phyloP scores from a whole-genome alignment of 176 grass and related monocot species.

The Ensete glaucum region DNA sequence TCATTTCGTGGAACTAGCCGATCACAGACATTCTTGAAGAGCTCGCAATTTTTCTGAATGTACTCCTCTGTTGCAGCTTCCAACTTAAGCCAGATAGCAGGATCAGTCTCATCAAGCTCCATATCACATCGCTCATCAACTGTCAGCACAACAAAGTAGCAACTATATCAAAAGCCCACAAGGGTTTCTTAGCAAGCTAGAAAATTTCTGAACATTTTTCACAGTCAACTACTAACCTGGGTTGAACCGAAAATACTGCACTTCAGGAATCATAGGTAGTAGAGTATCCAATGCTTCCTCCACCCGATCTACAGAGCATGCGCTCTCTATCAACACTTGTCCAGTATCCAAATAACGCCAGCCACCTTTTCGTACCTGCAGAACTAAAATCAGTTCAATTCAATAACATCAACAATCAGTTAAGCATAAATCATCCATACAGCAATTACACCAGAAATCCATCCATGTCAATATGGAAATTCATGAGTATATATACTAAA shows the following conservation, averaged over 20 bases:
- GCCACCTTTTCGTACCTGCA: constrained; percentile 85
- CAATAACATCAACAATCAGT: not conserved
- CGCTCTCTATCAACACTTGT: constrained; percentile 94
- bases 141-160: constrained; percentile 26
- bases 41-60: constrained; percentile 61
- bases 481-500: not conserved
- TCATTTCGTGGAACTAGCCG: constrained; percentile 55
- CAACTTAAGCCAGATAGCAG: constrained; percentile 82
- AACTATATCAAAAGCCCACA: not conserved
- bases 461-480: not conserved
- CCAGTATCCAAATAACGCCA: constrained; percentile 98
- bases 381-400: not conserved
- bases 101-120: constrained; percentile 98
- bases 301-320: constrained; percentile 91
- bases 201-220: constrained; percentile 1
- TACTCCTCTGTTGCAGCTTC: constrained; percentile 91
- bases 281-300: constrained; percentile 91
- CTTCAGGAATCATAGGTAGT: constrained; percentile 91
- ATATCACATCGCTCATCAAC: constrained; percentile 97
- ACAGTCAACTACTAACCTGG: constrained; percentile 50
- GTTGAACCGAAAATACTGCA: constrained; percentile 95
- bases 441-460: not conserved
- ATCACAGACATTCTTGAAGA: constrained; percentile 84
- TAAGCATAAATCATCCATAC: not conserved
- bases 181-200: constrained; percentile 15